Base-by-base conservation (phyloP, 2,329 filamentous ascomycete genomes). In the Fusarium marasasianum region DNA sequence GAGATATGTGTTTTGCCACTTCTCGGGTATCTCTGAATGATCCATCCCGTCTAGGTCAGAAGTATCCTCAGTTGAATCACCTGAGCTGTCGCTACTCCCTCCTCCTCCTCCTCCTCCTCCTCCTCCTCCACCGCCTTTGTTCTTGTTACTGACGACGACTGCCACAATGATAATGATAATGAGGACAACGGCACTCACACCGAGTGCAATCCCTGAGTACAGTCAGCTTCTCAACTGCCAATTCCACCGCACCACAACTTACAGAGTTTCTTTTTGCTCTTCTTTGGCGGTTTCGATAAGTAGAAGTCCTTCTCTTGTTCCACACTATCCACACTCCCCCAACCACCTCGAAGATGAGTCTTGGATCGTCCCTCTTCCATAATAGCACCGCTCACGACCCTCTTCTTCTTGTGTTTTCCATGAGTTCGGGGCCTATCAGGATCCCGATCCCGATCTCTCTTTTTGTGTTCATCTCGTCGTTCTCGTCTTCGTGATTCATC, bases 1-100 rank as follows among this genome's bases (percentile, higher is more conserved):
- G 26, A 98, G 87, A 72, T 93, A 92, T 5, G 93, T 94, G 20
- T 91, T 94, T 81, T 90, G 91, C 77, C 90, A 95, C 70, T 87
- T 87, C 64, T 85, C 83, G 67, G 93, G 93, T 56, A 94, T 89
- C 65, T 86, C 88, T 73, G 84, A 83, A 33, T 86, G 84, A 59
- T 88, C 86, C 61, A 90, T 84, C 31, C 86, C 86, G 69, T 86
- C 82, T 8, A 93, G 82, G 64, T 76, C 79, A 51, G 77, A 80
- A 29, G 72, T 76, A 26, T 84, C 79, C 13, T 66, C 55, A 63
- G 77, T 78, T 47, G 77, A 79, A n/a, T 72, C 75, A n/a, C 83
- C 79, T 6, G 78, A 74, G 8, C 24, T 64, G 9, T 76, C 82
- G 37, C 59, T 68, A 48, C 63, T 66, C 4, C 35, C 35, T 8